These are phyloP conservation scores for Anacardium occidentale DNA, from an alignment of 345 rosid genomes.

Conservation along the genomic window DNA sequence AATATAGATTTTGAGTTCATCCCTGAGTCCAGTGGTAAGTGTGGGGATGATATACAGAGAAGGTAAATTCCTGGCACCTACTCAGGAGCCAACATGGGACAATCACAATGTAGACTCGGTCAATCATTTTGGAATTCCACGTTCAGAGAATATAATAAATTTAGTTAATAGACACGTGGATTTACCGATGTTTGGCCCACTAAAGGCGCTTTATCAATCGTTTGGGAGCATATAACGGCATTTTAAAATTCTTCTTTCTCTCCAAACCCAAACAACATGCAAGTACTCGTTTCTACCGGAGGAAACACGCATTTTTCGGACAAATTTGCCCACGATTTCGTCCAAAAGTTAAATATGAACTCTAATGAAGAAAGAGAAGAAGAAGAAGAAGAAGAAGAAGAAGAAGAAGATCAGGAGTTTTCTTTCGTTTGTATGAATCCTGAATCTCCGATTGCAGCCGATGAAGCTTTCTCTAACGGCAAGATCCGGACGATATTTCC, in stretches of 20 bases:
- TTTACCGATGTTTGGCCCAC: too few relatives aligned
- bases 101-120: too few relatives aligned
- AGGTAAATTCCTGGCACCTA: too few relatives aligned
- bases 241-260: not conserved
- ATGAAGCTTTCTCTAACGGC: slow-evolving; percentile 47
- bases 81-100: too few relatives aligned
- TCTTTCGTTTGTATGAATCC: slow-evolving; percentile 38
- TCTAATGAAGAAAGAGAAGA: not conserved
- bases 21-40: too few relatives aligned
- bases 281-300: too few relatives aligned
- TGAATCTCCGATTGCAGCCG: slow-evolving; percentile 48
- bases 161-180: too few relatives aligned
- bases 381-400: slow-evolving; percentile 17
- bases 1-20: too few relatives aligned
- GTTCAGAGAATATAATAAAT: too few relatives aligned
- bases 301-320: not conserved
- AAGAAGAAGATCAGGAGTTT: slow-evolving; percentile 44
- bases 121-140: too few relatives aligned
- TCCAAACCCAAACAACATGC: not conserved
- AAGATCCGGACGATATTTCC: slow-evolving; percentile 54
- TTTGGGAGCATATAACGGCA: not conserved
- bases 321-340: slow-evolving; percentile 25
- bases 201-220: not conserved
- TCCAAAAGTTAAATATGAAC: slow-evolving; percentile 15
- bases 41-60: too few relatives aligned